Evolutionary conservation across 108 stramenopile species (phyloP).

Genomic region (Cyclotella sp.): DNA sequence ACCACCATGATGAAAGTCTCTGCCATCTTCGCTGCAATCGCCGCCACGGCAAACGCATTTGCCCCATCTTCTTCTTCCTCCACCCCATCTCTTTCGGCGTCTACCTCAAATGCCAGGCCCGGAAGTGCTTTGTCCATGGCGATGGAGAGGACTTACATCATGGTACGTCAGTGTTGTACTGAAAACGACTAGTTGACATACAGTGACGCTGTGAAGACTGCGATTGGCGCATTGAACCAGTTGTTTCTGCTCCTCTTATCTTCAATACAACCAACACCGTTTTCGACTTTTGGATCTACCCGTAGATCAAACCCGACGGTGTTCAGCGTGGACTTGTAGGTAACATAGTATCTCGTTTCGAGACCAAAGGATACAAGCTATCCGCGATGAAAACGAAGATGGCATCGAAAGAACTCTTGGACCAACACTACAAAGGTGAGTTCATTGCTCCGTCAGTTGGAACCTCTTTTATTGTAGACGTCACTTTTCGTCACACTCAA

Average conservation of each 20-base stretch:
- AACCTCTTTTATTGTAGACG: neutral
- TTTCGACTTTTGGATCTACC: neutral
- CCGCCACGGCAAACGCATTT: constrained; percentile 50
- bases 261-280: neutral
- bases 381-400: constrained; percentile 90
- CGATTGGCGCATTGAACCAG: neutral
- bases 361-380: constrained; percentile 94
- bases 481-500: neutral
- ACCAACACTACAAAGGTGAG: constrained; percentile 80
- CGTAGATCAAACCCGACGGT: constrained; percentile 84
- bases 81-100: constrained; percentile 21
- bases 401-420: constrained; percentile 86
- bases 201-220: neutral
- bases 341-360: constrained; percentile 90
- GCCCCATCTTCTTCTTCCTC: constrained; percentile 35
- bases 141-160: constrained; percentile 83
- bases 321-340: constrained; percentile 93
- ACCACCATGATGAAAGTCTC: constrained; percentile 42
- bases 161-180: constrained; percentile 48
- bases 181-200: neutral
- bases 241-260: neutral
- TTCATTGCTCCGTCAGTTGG: neutral
- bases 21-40: constrained; percentile 32
- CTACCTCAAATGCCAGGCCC: constrained; percentile 44
- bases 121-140: constrained; percentile 61